Conservation (phyloP, 306 rosid species). For the Astragalus membranaceus region DNA sequence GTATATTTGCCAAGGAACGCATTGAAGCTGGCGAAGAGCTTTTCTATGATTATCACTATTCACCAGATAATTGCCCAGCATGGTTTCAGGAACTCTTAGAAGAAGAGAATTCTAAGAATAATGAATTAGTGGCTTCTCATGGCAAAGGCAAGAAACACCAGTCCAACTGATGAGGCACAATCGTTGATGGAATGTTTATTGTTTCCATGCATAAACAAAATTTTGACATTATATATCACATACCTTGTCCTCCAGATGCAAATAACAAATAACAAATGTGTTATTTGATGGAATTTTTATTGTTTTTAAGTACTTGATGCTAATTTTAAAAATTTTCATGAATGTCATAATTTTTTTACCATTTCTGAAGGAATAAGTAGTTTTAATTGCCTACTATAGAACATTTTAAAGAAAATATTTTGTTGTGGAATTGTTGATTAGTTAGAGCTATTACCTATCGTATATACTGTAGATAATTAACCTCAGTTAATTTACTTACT, state of each 20-base stretch:
- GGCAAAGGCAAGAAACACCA: constrained; percentile 67
- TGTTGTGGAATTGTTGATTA: too few species aligned
- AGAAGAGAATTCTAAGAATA: constrained; percentile 33
- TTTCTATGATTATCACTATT: constrained; percentile 64
- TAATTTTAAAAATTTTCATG: too few species aligned
- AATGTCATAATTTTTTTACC: not conserved
- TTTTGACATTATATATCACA: too few species aligned
- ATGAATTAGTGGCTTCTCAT: constrained; percentile 38
- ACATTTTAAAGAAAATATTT: too few species aligned
- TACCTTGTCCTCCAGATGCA: too few species aligned
- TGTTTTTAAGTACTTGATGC: not conserved
- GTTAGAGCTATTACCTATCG: too few species aligned
- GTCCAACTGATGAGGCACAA: constrained; percentile 34
- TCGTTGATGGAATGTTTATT: not conserved
- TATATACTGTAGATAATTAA: too few species aligned
- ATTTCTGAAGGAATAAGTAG: too few species aligned
- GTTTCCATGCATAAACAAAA: not conserved
- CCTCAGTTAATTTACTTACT: too few species aligned
- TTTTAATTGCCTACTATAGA: not conserved
- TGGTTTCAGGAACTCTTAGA: constrained; percentile 46
- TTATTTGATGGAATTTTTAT: not conserved
- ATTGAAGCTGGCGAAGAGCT: constrained; percentile 78
- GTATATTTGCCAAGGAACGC: constrained; percentile 69
- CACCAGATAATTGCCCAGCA: constrained; percentile 33
- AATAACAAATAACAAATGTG: too few species aligned